phyloP scores from a whole-genome alignment of 208 protist species.

The Jaenimonas drosophilae region DNA sequence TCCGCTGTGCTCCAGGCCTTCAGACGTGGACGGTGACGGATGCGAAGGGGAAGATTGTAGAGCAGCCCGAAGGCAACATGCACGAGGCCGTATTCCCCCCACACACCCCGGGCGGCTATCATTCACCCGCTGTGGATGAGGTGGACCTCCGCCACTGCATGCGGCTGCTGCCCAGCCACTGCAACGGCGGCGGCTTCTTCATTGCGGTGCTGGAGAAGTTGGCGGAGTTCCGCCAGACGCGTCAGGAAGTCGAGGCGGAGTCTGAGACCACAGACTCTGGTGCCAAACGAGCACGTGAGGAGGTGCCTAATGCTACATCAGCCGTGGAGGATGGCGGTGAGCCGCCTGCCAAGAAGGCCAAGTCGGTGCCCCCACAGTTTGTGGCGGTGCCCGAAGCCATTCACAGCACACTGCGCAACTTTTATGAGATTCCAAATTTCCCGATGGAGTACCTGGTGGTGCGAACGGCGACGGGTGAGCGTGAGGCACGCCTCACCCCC shows the following conservation, averaged over 20 bases:
- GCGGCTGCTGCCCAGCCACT: conserved; percentile 91
- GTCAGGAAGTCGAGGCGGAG: conserved; percentile 3
- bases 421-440: conserved; percentile 44
- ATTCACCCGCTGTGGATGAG: conserved; percentile 10
- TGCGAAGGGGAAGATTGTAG: conserved; percentile 34
- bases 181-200: conserved; percentile 97
- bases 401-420: conserved; percentile 21
- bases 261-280: not conserved
- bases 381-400: conserved; percentile 35
- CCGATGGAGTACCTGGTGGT: conserved; percentile 48
- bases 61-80: conserved; percentile 28
- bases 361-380: conserved; percentile 50
- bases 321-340: conserved; percentile 1
- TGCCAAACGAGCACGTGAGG: conserved; percentile 1
- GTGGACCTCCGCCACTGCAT: conserved; percentile 85
- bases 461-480: conserved; percentile 55
- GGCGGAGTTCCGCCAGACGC: conserved; percentile 31
- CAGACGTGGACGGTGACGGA: conserved; percentile 79
- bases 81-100: conserved; percentile 71
- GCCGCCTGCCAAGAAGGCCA: conserved; percentile 3
- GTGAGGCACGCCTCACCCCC: conserved; percentile 37
- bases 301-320: not conserved
- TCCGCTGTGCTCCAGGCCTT: conserved; percentile 69
- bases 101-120: conserved; percentile 59
- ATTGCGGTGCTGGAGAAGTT: conserved; percentile 92